A percentile compares a stretch with the other conserved stretches of the same genome.
These are phyloP conservation scores for Dioscorea cayenensis DNA, from an alignment of 116 monocot species.

Conservation along the genomic window DNA sequence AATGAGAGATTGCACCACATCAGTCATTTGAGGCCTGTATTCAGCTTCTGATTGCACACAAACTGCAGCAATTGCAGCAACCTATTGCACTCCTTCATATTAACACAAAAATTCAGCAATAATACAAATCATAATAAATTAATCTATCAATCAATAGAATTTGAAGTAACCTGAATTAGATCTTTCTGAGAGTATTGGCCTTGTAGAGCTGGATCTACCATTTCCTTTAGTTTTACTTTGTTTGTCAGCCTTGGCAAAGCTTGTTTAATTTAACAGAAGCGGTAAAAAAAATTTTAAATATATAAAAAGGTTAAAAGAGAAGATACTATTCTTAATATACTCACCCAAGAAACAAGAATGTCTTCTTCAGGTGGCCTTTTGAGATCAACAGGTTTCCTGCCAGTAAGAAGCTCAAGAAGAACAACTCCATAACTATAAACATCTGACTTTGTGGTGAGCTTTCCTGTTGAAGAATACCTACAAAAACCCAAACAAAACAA, in stretches of 20 bases:
- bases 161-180: slow-evolving; percentile 46
- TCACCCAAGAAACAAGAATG: slow-evolving; percentile 69
- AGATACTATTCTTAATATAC: slow-evolving; percentile 1
- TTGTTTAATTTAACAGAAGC: slow-evolving; percentile 5
- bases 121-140: not conserved
- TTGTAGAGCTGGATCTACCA: slow-evolving; percentile 57
- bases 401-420: slow-evolving; percentile 71
- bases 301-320: not conserved
- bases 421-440: slow-evolving; percentile 87
- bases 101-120: not conserved
- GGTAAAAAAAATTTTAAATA: not conserved
- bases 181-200: slow-evolving; percentile 66
- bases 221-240: slow-evolving; percentile 56
- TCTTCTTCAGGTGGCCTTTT: slow-evolving; percentile 57
- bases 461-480: slow-evolving; percentile 73
- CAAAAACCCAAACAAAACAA: slow-evolving; percentile 5
- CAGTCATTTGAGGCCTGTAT: slow-evolving; percentile 72
- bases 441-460: slow-evolving; percentile 81
- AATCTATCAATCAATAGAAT: not conserved
- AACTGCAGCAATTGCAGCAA: slow-evolving; percentile 76
- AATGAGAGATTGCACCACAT: slow-evolving; percentile 75
- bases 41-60: slow-evolving; percentile 75
- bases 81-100: slow-evolving; percentile 18
- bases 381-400: slow-evolving; percentile 54
- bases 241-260: slow-evolving; percentile 72